Evolutionary conservation across 2,329 filamentous ascomycete species (phyloP).

Genomic region (Pseudocercospora fuligena): DNA sequence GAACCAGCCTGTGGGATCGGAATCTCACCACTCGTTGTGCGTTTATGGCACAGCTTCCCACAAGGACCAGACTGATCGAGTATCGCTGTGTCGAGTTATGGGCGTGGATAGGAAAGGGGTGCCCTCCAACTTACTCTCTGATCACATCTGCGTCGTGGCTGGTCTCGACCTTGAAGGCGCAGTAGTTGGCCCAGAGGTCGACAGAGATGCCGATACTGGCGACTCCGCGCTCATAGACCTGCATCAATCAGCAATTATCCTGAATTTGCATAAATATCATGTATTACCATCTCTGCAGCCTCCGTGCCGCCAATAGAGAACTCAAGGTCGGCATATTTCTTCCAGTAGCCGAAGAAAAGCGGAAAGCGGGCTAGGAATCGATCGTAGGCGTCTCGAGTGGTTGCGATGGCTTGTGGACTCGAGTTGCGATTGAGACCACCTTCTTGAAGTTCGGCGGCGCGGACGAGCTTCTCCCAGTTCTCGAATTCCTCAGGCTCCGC

Average conservation of each 20-base stretch:
- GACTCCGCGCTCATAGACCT: slow-evolving; percentile 95
- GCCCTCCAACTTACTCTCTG: slow-evolving; percentile 92
- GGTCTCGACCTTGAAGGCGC: slow-evolving; percentile 96
- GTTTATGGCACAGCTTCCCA: slow-evolving; percentile 21
- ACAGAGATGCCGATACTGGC: slow-evolving; percentile 92
- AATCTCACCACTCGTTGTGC: slow-evolving; percentile 37
- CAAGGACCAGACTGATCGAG: slow-evolving; percentile 22
- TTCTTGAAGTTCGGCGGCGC: slow-evolving; percentile 80
- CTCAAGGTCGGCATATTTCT: slow-evolving; percentile 97
- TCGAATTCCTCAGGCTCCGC: slow-evolving; percentile 90
- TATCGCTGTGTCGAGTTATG: slow-evolving; percentile 26
- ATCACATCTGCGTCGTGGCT: slow-evolving; percentile 93
- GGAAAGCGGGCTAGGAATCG: slow-evolving; percentile 93
- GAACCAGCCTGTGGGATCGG: slow-evolving; percentile 32
- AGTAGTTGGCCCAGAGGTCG: slow-evolving; percentile 97
- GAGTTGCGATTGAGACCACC: slow-evolving; percentile 96
- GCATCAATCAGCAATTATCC: slow-evolving; percentile 38
- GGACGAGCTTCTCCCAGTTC: slow-evolving; percentile 89
- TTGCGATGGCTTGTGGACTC: slow-evolving; percentile 87
- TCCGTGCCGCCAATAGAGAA: slow-evolving; percentile 97
- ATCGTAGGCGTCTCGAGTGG: slow-evolving; percentile 86
- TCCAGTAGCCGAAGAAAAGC: slow-evolving; percentile 97
- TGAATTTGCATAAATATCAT: slow-evolving; percentile 3
- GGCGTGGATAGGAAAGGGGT: slow-evolving; percentile 61
- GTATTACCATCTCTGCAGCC: slow-evolving; percentile 87